Percentiles rank a stretch among this genome's conserved stretches.
Conservation (phyloP, 306 rosid genomes). For the Malus fusca region DNA sequence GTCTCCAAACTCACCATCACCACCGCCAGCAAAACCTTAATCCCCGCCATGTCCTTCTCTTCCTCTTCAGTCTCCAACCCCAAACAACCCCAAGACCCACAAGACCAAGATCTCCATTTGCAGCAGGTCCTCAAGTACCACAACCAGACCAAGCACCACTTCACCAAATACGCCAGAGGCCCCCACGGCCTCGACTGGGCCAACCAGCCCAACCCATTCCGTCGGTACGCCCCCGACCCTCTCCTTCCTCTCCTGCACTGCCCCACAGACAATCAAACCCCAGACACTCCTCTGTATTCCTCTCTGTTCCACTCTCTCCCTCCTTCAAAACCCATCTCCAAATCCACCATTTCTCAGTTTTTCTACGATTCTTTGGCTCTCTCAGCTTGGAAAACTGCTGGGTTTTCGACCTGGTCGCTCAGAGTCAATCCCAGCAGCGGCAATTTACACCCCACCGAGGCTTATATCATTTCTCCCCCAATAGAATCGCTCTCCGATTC, state of each 20-base stretch:
- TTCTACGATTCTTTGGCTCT: conserved; percentile 75
- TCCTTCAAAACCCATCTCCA: conserved; percentile 60
- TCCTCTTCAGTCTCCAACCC: conserved; percentile 24
- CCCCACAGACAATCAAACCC: conserved; percentile 18
- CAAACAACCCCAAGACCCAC: conserved; percentile 11
- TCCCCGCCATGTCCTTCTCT: conserved; percentile 39
- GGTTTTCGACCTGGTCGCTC: conserved; percentile 78
- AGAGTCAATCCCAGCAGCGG: conserved; percentile 93
- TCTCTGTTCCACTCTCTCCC: conserved; percentile 63
- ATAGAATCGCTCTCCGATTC: conserved; percentile 36
- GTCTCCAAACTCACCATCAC: conserved; percentile 1
- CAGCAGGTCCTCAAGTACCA: conserved; percentile 59
- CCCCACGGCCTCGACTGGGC: conserved; percentile 95
- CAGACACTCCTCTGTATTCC: conserved; percentile 49
- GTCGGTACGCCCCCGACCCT: conserved; percentile 61
- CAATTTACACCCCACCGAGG: conserved; percentile 87
- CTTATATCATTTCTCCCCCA: conserved; percentile 56
- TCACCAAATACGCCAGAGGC: conserved; percentile 64
- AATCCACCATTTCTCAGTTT: conserved; percentile 61
- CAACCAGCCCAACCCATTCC: conserved; percentile 95
- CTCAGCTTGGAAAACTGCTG: conserved; percentile 76
- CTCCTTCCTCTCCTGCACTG: conserved; percentile 61
- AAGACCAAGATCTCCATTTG: conserved; percentile 32
- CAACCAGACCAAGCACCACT: conserved; percentile 69
- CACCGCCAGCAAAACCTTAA: not conserved